phyloP scores from a whole-genome alignment of 192 early-diverging fungal species.

The Rhizophagus clarus region DNA sequence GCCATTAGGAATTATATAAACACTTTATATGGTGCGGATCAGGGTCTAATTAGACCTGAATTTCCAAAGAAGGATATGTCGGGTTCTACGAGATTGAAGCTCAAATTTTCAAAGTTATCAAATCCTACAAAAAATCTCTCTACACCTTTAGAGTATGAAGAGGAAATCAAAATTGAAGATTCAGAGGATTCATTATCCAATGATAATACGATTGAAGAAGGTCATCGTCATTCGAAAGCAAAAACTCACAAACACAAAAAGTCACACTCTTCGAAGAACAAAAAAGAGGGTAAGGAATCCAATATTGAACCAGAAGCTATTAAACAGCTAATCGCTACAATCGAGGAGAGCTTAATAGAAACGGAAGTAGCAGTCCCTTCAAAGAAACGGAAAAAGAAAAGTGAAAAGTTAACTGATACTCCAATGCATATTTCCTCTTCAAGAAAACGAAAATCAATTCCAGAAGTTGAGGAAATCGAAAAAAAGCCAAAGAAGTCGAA shows the following conservation, averaged over 20 bases:
- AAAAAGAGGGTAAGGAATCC: background rate
- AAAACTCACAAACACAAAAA: background rate
- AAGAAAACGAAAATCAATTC: background rate
- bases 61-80: background rate
- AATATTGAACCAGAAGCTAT: background rate
- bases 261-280: background rate
- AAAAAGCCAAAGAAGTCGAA: background rate
- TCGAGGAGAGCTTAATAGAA: background rate
- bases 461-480: background rate
- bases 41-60: background rate
- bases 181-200: background rate
- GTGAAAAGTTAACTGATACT: background rate
- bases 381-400: slow-evolving; percentile 1
- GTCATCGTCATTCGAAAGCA: background rate
- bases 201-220: background rate
- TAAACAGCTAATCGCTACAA: background rate
- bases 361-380: background rate
- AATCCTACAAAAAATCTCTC: background rate
- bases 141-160: background rate
- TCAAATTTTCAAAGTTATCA: background rate
- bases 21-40: background rate
- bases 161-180: background rate
- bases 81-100: background rate
- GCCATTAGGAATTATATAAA: background rate
- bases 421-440: background rate